Conservation (phyloP, 768 basidiomycete species). For the Agaricus blazei region DNA sequence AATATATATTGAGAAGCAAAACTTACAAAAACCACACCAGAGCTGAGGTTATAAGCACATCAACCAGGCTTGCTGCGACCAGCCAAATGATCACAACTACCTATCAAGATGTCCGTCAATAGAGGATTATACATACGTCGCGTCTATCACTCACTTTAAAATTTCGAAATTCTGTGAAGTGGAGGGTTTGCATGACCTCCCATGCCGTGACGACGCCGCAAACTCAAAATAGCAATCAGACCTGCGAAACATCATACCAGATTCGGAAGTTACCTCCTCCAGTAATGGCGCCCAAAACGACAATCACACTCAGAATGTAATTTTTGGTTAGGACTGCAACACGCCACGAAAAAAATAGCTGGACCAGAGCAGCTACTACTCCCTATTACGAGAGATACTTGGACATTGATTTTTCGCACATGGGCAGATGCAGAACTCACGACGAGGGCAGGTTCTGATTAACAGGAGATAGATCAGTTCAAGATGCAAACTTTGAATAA, state of each 20-base stretch:
- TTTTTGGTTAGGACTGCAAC: conserved; percentile 12
- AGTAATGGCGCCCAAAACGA: conserved; percentile 2
- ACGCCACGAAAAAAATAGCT: conserved; percentile 15
- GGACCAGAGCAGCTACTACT: conserved; percentile 12
- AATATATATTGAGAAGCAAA: not conserved
- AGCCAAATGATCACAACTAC: conserved; percentile 14
- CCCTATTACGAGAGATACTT: conserved; percentile 3
- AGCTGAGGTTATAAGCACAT: conserved; percentile 14
- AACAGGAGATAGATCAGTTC: not conserved
- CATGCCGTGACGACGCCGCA: conserved; percentile 9
- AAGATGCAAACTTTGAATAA: not conserved
- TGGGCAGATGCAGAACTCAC: not conserved
- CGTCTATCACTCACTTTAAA: conserved; percentile 10
- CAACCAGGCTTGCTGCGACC: conserved; percentile 8
- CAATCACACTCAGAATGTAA: conserved; percentile 7
- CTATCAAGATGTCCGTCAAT: not conserved
- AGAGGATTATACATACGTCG: not conserved
- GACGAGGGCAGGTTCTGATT: conserved; percentile 11
- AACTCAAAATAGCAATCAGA: not conserved
- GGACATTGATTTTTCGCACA: not conserved
- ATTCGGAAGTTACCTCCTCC: conserved; percentile 10
- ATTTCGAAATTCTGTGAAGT: conserved; percentile 13
- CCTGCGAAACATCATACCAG: not conserved
- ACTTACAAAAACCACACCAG: conserved; percentile 15
- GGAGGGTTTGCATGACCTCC: conserved; percentile 10